Percentiles rank a stretch among this genome's conserved stretches.
phyloP scores from a whole-genome alignment of 441 rosid species.

The Populus hybrid region DNA sequence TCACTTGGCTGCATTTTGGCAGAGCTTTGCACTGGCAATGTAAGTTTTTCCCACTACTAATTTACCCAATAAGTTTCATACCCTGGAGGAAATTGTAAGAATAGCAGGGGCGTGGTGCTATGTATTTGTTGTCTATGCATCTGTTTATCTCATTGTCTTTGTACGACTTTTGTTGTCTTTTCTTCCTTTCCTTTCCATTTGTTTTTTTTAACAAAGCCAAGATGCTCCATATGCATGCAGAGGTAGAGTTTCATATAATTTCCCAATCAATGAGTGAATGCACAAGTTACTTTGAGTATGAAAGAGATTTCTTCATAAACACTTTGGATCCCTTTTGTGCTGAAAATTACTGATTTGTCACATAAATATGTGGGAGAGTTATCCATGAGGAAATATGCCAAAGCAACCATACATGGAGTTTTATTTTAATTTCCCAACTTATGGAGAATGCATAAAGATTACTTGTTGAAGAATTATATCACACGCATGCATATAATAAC shows the following conservation, averaged over 20 bases:
- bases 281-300: background rate
- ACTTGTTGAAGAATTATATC: background rate
- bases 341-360: background rate
- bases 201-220: background rate
- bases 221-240: background rate
- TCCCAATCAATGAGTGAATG: background rate
- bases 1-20: conserved; percentile 98
- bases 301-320: background rate
- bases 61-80: background rate
- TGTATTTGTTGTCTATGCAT: background rate
- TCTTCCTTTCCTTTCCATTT: background rate
- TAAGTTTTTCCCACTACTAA: conserved; percentile 39
- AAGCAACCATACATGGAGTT: background rate
- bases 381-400: background rate
- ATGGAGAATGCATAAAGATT: background rate
- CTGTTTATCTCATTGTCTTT: background rate
- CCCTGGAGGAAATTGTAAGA: background rate
- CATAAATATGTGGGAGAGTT: background rate
- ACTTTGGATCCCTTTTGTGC: too few species aligned
- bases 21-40: conserved; percentile 95
- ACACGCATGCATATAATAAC: background rate
- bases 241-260: background rate
- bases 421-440: background rate
- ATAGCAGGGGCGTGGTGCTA: background rate
- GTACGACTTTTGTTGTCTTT: background rate